Percentiles rank a stretch among this genome's conserved stretches.
These are phyloP conservation scores for Teratosphaeria zuluensis DNA, from an alignment of 2,329 filamentous ascomycete species.

Conservation along the genomic window DNA sequence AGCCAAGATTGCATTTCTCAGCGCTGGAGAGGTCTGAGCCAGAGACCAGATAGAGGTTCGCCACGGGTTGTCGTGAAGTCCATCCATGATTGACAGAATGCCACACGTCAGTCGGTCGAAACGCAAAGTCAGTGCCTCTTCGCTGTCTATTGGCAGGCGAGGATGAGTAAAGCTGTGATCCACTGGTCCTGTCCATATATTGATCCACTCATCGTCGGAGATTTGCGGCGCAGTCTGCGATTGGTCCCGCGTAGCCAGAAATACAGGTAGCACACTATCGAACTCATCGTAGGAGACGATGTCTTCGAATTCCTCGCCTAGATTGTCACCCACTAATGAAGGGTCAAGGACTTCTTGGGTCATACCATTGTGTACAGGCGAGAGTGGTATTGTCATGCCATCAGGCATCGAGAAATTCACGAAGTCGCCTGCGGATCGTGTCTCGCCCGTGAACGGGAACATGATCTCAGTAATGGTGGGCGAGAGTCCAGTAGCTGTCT, in stretches of 20 bases:
- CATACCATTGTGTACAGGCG: slow-evolving; percentile 3
- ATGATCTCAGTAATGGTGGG: slow-evolving; percentile 23
- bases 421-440: slow-evolving; percentile 12
- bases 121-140: slow-evolving; percentile 52
- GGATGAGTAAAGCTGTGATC: slow-evolving; percentile 22
- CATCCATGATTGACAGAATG: slow-evolving; percentile 62
- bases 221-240: background rate
- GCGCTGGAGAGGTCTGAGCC: slow-evolving; percentile 51
- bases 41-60: slow-evolving; percentile 61
- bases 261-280: background rate
- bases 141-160: slow-evolving; percentile 28
- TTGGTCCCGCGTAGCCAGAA: background rate
- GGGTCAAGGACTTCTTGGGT: slow-evolving; percentile 9
- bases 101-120: slow-evolving; percentile 60
- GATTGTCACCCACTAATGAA: slow-evolving; percentile 7
- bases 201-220: background rate
- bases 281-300: background rate
- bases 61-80: slow-evolving; percentile 61
- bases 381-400: slow-evolving; percentile 15
- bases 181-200: slow-evolving; percentile 5
- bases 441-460: slow-evolving; percentile 10
- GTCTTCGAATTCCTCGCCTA: slow-evolving; percentile 9
- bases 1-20: slow-evolving; percentile 59
- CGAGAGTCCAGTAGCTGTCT: slow-evolving; percentile 7
- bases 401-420: slow-evolving; percentile 20